Percentiles rank a stretch among this genome's conserved stretches.
These are phyloP conservation scores for Chaetomiaceae sp. DNA, from an alignment of 2,329 filamentous ascomycete genomes.

Conservation along the genomic window DNA sequence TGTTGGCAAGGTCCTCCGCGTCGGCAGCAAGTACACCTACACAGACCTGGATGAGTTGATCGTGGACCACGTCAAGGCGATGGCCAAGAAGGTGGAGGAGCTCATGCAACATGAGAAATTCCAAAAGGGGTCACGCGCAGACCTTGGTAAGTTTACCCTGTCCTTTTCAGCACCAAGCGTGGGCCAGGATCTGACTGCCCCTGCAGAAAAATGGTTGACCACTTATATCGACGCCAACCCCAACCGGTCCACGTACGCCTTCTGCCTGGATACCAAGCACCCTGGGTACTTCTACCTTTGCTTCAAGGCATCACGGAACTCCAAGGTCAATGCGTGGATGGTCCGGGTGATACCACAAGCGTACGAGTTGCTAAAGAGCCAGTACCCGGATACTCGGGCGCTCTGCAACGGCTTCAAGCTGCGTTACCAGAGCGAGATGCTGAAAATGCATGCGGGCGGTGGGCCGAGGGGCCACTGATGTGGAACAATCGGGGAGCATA, in stretches of 20 bases:
- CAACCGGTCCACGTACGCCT: conserved; percentile 86
- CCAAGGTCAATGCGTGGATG: conserved; percentile 70
- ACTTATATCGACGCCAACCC: conserved; percentile 97
- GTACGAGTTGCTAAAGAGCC: conserved; percentile 82
- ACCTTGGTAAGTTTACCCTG: conserved; percentile 69
- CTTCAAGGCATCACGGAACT: conserved; percentile 83
- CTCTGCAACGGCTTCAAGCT: conserved; percentile 97
- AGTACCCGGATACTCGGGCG: conserved; percentile 91
- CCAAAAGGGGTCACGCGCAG: conserved; percentile 71
- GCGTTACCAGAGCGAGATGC: conserved; percentile 63
- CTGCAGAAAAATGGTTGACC: conserved; percentile 78
- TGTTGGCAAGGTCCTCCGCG: conserved; percentile 77
- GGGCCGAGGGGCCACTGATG: conserved; percentile 12
- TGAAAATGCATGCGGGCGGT: conserved; percentile 48
- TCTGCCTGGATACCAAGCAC: conserved; percentile 89
- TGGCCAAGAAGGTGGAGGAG: conserved; percentile 96
- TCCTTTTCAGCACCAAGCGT: not conserved
- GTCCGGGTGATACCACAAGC: conserved; percentile 91
- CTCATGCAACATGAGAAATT: conserved; percentile 94
- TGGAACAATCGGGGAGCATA: not conserved
- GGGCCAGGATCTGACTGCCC: not conserved
- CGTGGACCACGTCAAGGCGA: conserved; percentile 93
- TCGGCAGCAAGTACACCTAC: conserved; percentile 86
- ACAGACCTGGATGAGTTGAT: conserved; percentile 96
- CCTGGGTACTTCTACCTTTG: conserved; percentile 94